phyloP scores from a whole-genome alignment of 176 grass and related monocot species.

The Neostapfia colusana region DNA sequence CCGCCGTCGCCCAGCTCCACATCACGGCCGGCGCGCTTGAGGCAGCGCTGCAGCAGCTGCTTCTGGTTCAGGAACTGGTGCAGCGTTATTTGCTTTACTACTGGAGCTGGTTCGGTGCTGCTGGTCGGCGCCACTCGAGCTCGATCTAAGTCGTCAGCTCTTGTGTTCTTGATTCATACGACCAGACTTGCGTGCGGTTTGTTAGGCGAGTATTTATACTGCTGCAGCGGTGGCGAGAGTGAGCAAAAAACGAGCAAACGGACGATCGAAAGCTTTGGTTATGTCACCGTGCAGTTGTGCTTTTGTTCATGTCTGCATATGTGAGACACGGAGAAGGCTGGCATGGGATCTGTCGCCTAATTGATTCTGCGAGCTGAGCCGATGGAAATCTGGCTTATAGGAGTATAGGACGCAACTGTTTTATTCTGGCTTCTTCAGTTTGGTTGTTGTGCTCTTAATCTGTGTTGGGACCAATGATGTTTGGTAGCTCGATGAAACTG shows the following conservation, averaged over 20 bases:
- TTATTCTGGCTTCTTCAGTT: background rate
- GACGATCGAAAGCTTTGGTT: constrained; percentile 21
- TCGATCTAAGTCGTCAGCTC: constrained; percentile 2
- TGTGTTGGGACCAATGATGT: constrained; percentile 28
- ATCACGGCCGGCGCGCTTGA: constrained; percentile 54
- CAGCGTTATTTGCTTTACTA: constrained; percentile 32
- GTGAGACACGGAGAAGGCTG: constrained; percentile 24
- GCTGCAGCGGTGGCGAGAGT: background rate
- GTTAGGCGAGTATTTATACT: constrained; percentile 45
- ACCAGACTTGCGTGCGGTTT: constrained; percentile 23
- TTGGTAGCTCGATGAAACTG: constrained; percentile 24
- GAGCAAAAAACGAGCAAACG: background rate
- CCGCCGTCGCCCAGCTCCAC: constrained; percentile 39
- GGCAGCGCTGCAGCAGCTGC: constrained; percentile 27
- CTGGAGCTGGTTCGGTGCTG: constrained; percentile 1
- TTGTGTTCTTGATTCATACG: background rate
- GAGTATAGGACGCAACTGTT: constrained; percentile 13
- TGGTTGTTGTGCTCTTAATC: background rate
- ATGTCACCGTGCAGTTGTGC: constrained; percentile 34
- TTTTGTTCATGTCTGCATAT: constrained; percentile 43
- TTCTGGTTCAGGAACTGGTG: constrained; percentile 44
- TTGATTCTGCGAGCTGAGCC: constrained; percentile 6
- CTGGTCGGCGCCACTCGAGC: constrained; percentile 34
- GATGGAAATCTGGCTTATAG: too few species aligned
- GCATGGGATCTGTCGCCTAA: constrained; percentile 47